phyloP scores from a whole-genome alignment of 495 filamentous ascomycete species.

The Neurospora sublineolata region DNA sequence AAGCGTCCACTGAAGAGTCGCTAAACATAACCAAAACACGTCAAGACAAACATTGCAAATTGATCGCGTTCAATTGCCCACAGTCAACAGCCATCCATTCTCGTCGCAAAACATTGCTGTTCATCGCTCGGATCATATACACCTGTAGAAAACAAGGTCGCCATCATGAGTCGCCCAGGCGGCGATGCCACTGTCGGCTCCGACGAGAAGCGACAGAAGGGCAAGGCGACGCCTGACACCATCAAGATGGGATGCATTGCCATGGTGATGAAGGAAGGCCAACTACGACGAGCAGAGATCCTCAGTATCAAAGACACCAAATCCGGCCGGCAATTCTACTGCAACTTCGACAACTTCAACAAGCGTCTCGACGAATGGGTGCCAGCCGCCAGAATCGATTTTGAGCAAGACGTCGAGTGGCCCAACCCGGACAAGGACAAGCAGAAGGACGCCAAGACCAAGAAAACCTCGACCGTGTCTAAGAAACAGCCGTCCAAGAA shows the following conservation, averaged over 20 bases:
- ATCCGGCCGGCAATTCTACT: conserved; percentile 77
- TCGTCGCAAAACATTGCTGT: background rate
- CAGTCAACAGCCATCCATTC: background rate
- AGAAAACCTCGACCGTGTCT: conserved; percentile 27
- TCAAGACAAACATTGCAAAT: background rate
- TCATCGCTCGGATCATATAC: background rate
- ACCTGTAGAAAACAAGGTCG: background rate
- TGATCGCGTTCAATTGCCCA: background rate
- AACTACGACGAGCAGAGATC: conserved; percentile 84
- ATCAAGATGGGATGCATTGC: conserved; percentile 51
- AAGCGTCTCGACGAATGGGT: conserved; percentile 99
- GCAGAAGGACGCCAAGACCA: conserved; percentile 39
- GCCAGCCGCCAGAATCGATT: conserved; percentile 65
- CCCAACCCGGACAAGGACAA: conserved; percentile 46
- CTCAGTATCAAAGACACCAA: conserved; percentile 76
- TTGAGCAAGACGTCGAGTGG: conserved; percentile 49
- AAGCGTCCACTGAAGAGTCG: background rate
- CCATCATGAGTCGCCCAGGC: conserved; percentile 32
- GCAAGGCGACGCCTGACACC: conserved; percentile 67
- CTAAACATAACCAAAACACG: background rate
- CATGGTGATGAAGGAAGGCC: conserved; percentile 53
- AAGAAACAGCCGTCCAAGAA: conserved; percentile 41
- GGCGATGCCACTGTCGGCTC: conserved; percentile 35
- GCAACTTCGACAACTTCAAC: conserved; percentile 98
- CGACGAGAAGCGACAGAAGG: conserved; percentile 50